A percentile compares a stretch with the other conserved stretches of the same genome.
phyloP scores from a whole-genome alignment of 176 grass and related monocot species.

The Ensete glaucum region DNA sequence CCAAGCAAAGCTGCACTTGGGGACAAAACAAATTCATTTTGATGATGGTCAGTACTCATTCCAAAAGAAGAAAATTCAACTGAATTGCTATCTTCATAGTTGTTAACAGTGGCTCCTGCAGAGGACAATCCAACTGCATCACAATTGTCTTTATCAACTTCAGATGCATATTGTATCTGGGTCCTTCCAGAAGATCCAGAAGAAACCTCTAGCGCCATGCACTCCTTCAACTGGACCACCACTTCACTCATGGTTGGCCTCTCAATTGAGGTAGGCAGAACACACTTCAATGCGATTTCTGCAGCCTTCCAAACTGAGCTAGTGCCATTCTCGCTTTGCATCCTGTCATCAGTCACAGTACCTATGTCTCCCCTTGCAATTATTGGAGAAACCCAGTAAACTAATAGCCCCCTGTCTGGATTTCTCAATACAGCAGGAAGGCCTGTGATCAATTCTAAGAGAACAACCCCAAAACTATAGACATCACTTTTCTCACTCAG shows the following conservation, averaged over 20 bases:
- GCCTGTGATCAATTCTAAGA: not conserved
- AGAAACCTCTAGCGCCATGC: not conserved
- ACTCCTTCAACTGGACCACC: not conserved
- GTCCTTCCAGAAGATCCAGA: not conserved
- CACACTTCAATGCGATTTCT: not conserved
- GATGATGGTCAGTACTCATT: not conserved
- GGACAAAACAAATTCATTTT: not conserved
- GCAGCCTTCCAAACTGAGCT: not conserved
- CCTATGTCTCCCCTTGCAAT: not conserved
- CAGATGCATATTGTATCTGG: not conserved
- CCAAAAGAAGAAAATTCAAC: not conserved
- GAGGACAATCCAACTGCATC: not conserved
- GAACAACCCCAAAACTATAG: constrained; percentile 1
- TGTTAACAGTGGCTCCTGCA: not conserved
- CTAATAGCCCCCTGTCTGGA: not conserved
- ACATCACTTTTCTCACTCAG: constrained; percentile 6
- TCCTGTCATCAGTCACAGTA: not conserved
- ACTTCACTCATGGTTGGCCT: constrained; percentile 1
- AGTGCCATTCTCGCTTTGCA: not conserved
- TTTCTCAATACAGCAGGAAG: not conserved
- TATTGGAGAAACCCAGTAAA: not conserved
- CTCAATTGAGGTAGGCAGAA: not conserved
- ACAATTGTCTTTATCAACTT: not conserved
- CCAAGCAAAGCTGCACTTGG: not conserved
- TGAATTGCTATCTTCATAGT: not conserved